phyloP scores from a whole-genome alignment of 2,329 filamentous ascomycete species.

The Taxawa tesnikishii region DNA sequence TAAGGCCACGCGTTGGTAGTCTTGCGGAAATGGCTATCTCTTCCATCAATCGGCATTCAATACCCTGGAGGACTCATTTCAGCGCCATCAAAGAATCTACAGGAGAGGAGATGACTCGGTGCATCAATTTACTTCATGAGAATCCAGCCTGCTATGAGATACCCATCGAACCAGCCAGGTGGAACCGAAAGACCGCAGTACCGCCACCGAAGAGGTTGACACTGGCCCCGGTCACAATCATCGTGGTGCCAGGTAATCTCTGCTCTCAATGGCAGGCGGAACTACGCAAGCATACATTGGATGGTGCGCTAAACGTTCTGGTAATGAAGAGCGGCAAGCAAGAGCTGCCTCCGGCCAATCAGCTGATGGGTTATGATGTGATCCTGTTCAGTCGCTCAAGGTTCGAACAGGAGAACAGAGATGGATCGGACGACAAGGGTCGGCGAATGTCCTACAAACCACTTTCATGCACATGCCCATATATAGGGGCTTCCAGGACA shows the following conservation, averaged over 20 bases:
- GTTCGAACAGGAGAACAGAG: constrained; percentile 56
- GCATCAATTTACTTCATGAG: constrained; percentile 38
- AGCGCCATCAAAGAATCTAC: constrained; percentile 36
- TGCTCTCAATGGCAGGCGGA: constrained; percentile 75
- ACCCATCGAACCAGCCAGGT: constrained; percentile 23
- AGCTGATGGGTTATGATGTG: constrained; percentile 58
- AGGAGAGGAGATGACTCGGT: constrained; percentile 38
- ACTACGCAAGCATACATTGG: constrained; percentile 61
- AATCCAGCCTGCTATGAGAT: constrained; percentile 26
- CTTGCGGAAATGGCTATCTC: constrained; percentile 67
- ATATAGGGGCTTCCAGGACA: constrained; percentile 30
- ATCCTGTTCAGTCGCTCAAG: constrained; percentile 63
- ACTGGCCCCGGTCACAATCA: constrained; percentile 57
- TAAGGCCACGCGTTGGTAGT: constrained; percentile 42
- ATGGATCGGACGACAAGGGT: constrained; percentile 34
- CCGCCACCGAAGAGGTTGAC: constrained; percentile 39
- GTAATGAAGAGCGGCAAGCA: constrained; percentile 43
- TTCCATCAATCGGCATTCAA: constrained; percentile 49
- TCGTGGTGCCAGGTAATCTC: constrained; percentile 75
- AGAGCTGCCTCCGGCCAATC: constrained; percentile 42
- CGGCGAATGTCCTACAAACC: constrained; percentile 19
- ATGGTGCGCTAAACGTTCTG: constrained; percentile 46
- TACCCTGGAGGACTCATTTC: constrained; percentile 61
- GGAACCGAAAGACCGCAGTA: constrained; percentile 27
- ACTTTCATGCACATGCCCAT: constrained; percentile 24